These are phyloP conservation scores for Bathelium albidoporum DNA, from an alignment of 495 filamentous ascomycete genomes.

Conservation along the genomic window DNA sequence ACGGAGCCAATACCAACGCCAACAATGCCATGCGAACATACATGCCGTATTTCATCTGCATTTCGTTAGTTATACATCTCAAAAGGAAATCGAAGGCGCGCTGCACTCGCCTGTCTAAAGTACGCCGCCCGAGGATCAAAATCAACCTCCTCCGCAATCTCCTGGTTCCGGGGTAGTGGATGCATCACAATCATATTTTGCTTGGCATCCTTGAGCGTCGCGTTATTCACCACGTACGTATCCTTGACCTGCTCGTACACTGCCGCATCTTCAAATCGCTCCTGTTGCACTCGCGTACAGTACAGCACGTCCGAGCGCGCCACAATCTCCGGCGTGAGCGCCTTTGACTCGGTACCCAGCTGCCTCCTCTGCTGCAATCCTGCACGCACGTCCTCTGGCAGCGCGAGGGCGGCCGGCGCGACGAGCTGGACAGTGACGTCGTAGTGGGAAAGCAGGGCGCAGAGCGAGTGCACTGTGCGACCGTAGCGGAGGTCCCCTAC, in stretches of 20 bases:
- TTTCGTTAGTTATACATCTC: constrained; percentile 31
- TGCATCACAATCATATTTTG: constrained; percentile 86
- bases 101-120: constrained; percentile 90
- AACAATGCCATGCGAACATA: constrained; percentile 97
- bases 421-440: constrained; percentile 88
- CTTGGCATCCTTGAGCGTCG: constrained; percentile 86
- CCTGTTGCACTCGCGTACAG: constrained; percentile 92
- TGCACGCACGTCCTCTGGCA: constrained; percentile 64
- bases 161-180: constrained; percentile 82
- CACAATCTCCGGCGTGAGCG: constrained; percentile 75
- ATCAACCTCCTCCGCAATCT: constrained; percentile 92
- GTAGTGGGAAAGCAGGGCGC: constrained; percentile 89
- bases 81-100: constrained; percentile 3
- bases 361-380: constrained; percentile 62
- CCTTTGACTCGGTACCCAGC: constrained; percentile 59
- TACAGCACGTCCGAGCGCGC: constrained; percentile 82
- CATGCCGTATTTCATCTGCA: constrained; percentile 92
- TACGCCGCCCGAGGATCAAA: constrained; percentile 95
- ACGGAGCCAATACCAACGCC: constrained; percentile 74
- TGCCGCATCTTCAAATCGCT: constrained; percentile 68
- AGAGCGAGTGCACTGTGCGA: constrained; percentile 85
- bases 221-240: constrained; percentile 77
- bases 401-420: constrained; percentile 63
- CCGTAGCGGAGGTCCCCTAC: constrained; percentile 86
- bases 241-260: constrained; percentile 83